Percentiles rank a stretch among this genome's conserved stretches.
These are phyloP conservation scores for Torulaspora delbrueckii DNA, from an alignment of 805 yeast species.

Conservation along the genomic window DNA sequence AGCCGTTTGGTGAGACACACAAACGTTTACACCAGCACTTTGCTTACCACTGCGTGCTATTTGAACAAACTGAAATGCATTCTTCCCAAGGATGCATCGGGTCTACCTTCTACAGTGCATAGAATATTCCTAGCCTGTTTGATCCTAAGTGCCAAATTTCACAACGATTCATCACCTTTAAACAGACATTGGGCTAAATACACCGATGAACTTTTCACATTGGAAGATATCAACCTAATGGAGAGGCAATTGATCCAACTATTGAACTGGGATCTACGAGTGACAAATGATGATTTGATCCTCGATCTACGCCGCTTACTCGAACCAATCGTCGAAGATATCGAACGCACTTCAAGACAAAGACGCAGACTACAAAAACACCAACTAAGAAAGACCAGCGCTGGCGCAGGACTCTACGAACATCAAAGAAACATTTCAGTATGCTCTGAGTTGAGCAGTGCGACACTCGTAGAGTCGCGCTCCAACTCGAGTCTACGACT, in stretches of 20 bases:
- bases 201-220: slow-evolving; percentile 65
- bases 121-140: slow-evolving; percentile 70
- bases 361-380: slow-evolving; percentile 16
- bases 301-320: slow-evolving; percentile 66
- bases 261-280: slow-evolving; percentile 66
- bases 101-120: slow-evolving; percentile 75
- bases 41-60: slow-evolving; percentile 67
- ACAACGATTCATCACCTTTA: slow-evolving; percentile 74
- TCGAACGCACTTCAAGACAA: slow-evolving; percentile 31
- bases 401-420: slow-evolving; percentile 14
- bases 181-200: slow-evolving; percentile 76
- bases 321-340: slow-evolving; percentile 59
- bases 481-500: slow-evolving; percentile 5
- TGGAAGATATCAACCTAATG: slow-evolving; percentile 71
- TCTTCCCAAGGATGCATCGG: slow-evolving; percentile 67
- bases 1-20: slow-evolving; percentile 67
- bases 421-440: slow-evolving; percentile 22
- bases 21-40: slow-evolving; percentile 74
- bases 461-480: slow-evolving; percentile 15
- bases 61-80: slow-evolving; percentile 55
- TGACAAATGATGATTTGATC: slow-evolving; percentile 63
- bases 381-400: slow-evolving; percentile 4
- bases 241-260: slow-evolving; percentile 68
- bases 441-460: slow-evolving; percentile 22
- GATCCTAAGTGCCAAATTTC: slow-evolving; percentile 66